Base-by-base conservation (phyloP, 2,329 filamentous ascomycete species). In the Leptographium galeiforme region DNA sequence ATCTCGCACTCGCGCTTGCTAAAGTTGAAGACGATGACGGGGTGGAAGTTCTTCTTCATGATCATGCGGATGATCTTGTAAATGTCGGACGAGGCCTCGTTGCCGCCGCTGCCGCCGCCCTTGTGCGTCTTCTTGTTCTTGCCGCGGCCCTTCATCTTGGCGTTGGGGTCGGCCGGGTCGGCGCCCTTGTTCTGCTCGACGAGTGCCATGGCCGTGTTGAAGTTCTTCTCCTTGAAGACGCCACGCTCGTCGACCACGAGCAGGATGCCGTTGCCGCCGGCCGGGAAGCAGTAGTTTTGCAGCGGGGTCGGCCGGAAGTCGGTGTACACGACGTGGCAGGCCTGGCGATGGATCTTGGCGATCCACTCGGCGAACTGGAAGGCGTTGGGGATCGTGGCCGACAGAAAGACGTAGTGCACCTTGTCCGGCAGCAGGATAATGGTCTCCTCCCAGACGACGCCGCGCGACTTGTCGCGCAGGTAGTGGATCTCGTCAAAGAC, bases 281-380 rank as follows among this genome's bases (percentile, higher is more conserved):
- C 82, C 0, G 93, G 93, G 71, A 95, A 97, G 71, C 97, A 94
- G 71, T 98, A 98, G 68, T 97, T 93, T 64, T 98, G 93, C 36
- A 98, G 72, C 1, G 93, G 93, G 0, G 93, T 98, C 19, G 93
- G 93, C 64, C 93, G 82, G 75, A 97, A 98, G 70, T 98, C 91
- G 51, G 93, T 98, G 69, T 98, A 98, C 4, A 98, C 93, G 58
- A 98, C 94, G 75, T 98, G 94, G 61, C 93, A 98, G 8, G 93
- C 91, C 65, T 98, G 94, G 59, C 87, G 86, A 67, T 98, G 94
- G 55, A 91, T 97, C 72, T 97, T 97, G 61, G 87, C 89, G 63
- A 98, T 95, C 93, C 93, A 98, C 68, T 98, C 91, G 61, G 93
- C 93, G 63, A 98, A 98, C 68, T 98, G 93, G 80, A 97, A 96